Conservation (phyloP, 2,329 filamentous ascomycete genomes). For the Colletotrichum destructivum region DNA sequence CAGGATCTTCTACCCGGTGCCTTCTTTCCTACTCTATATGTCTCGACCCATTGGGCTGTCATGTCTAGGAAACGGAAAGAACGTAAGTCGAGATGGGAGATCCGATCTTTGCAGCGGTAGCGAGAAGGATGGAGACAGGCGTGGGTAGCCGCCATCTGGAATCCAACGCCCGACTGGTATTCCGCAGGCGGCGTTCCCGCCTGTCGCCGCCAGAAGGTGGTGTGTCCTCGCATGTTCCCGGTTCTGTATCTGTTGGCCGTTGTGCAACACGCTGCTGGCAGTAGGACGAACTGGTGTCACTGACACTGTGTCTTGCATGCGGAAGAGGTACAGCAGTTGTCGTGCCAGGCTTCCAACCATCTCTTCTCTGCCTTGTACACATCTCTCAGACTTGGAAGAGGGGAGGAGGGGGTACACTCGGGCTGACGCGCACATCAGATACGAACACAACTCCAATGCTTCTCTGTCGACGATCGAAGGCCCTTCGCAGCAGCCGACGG, state of each 20-base stretch:
- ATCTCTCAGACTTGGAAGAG: slow-evolving; percentile 7
- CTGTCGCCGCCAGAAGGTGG: slow-evolving; percentile 54
- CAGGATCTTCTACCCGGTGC: slow-evolving; percentile 14
- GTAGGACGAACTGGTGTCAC: slow-evolving; percentile 58
- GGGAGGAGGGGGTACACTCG: slow-evolving; percentile 27
- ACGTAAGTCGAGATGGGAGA: slow-evolving; percentile 23
- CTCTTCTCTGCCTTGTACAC: slow-evolving; percentile 43
- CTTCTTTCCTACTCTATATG: slow-evolving; percentile 9
- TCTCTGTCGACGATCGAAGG: slow-evolving; percentile 69
- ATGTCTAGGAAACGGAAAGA: slow-evolving; percentile 1
- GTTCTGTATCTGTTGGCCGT: slow-evolving; percentile 56
- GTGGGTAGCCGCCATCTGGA: slow-evolving; percentile 55
- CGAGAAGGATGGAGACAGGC: slow-evolving; percentile 38
- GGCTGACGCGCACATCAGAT: slow-evolving; percentile 60
- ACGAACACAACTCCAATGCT: slow-evolving; percentile 67
- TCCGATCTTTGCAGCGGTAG: slow-evolving; percentile 6
- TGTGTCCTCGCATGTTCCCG: slow-evolving; percentile 54
- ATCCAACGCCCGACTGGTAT: slow-evolving; percentile 54
- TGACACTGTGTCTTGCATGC: slow-evolving; percentile 52
- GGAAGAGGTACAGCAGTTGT: slow-evolving; percentile 55
- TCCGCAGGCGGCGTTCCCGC: slow-evolving; percentile 49
- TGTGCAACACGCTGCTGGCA: slow-evolving; percentile 63
- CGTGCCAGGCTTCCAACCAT: slow-evolving; percentile 50
- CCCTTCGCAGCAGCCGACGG: slow-evolving; percentile 64
- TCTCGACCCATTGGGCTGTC: slow-evolving; percentile 13